Evolutionary conservation across 2,329 filamentous ascomycete genomes (phyloP), one percentile per base, ranked within the genome.

Genomic region (Aspergillus sp.): DNA sequence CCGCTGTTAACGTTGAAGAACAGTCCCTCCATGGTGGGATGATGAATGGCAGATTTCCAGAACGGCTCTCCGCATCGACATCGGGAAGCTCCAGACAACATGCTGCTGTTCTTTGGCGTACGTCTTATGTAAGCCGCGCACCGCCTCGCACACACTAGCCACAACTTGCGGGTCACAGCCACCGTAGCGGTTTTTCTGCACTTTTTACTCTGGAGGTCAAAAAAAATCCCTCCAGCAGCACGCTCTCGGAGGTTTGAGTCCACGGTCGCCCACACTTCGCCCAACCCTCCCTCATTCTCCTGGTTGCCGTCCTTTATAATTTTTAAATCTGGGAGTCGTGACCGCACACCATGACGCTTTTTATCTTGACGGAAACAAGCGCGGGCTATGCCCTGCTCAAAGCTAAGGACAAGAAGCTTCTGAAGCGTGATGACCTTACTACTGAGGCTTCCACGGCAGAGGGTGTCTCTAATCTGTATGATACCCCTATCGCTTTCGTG

Each of bases 301-400:
- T 64, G 61, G 62, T 53, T 50, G 56, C 57, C 54, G 56, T 58
- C 58, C 56, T 59, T 54, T 49, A 56, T 58, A 55, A 57, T 51
- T 60, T 60, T 62, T 49, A 44, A 65, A 57, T 60, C 59, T 68
- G 60, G 64, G 66, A 62, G 62, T 68, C 63, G 70, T 68, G 66
- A 63, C 63, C 64, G 67, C 67, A 62, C 77, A 86, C 66, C 65
- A 95, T 95, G 90, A 89, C 89, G 80, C 87, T 95, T 75, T 96
- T 96, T 79, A 90, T 97, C 80, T 87, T 97, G 70, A 89, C 89
- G 72, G 93, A 97, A 81, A 97, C 93, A 76, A 91, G 90, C 79
- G 93, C 93, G 69, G 96, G 95, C 76, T 98, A 98, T 82, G 95
- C 93, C 78, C 86, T 99, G 76, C 92, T 99, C 82, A 98, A 99